Base-by-base conservation (phyloP, 2,329 filamentous ascomycete species). In the Beauveria australis region DNA sequence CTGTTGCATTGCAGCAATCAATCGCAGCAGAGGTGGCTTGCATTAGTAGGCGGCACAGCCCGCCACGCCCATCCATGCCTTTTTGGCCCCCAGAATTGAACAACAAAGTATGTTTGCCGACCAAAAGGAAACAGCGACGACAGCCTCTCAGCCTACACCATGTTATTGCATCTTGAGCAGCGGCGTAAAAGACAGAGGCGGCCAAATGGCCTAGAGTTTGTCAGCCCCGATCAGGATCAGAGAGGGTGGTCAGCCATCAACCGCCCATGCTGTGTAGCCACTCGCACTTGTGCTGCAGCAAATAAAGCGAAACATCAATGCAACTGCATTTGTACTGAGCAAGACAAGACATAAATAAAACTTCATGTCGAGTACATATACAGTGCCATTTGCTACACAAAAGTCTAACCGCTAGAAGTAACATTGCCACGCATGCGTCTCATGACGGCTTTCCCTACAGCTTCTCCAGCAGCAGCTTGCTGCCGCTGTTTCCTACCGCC, bases 381-480 rank as follows among this genome's bases (percentile, higher is more conserved):
- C 26, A 30, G 40, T 46, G 40, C 49, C 56, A 22, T 53, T 49
- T 60, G 49, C 44, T 61, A 56, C 47, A 61, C 44, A 53, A 53
- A 18, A 53, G 28, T 53, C 49, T 53, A 43, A 43, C 41, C 58
- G 58, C 58, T 54, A 54, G 51, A 60, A 30, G 28, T 30, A 48
- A 48, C 55, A 24, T 47, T 22, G 46, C 55, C 55, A 28, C 55
- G 18, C 18, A 7, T 53, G 56, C 53, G 53, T 53, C 48, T 63
- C 49, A 61, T 51, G 24, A 57, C 43, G 54, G 53, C 41, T 47
- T 37, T 53, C 41, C 26, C 70, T 69, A 76, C 64, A 88, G 69
- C 74, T 82, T 85, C 70, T 81, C 80, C 61, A 89, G 72, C 64
- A 89, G 72, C 62, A 89, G 72, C 70, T 78, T 82, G 60, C 84